Base-by-base conservation (phyloP, 257 asterid species). In the Fraxinus cuspidata region DNA sequence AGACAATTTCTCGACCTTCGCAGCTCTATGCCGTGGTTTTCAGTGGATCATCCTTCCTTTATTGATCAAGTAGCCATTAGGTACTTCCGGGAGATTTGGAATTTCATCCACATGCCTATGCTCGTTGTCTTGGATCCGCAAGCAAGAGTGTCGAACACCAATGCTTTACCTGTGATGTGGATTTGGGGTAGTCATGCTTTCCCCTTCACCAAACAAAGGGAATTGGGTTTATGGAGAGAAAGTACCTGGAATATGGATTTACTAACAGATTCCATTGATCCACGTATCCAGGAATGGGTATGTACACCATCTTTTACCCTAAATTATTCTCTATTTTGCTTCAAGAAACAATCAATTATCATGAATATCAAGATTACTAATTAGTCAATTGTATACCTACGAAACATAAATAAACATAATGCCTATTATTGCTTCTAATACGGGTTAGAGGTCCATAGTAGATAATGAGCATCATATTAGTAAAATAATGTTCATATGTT, bases 141-240 rank as follows among this genome's bases (percentile, higher is more conserved):
- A n/a, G 99, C 97, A 0, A 89, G 85, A 79, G 90, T 85, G 34
- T 79, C 92, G 1, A 90, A 88, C 68, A 79, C 81, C 0, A 89
- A 95, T 75, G 99, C 99, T 2, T 73, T 93, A 1, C 96, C 96
- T 7, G 90, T 95, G 97, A 89, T 93, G 87, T 93, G 98, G 97
- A 96, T 93, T 68, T 96, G 99, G 99, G 98, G 99, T 0, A 82
- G 90, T 58, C 60, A 67, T 9, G 98, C 98, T 4, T 96, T 90
- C 74, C 98, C 98, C 4, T 96, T 96, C 87, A 90, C 94, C 35
- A 82, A 75, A 64, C 53, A 80, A 1, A 84, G 86, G 73, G 99
- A 95, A 80, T 73, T 74, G 69, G 90, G 83, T 13, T 85, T 95
- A 1, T 95, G 99, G 99, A 81, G 82, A 1, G 92, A 85, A 19